phyloP scores from a whole-genome alignment of 345 rosid genomes.

The Camelina sativa region DNA sequence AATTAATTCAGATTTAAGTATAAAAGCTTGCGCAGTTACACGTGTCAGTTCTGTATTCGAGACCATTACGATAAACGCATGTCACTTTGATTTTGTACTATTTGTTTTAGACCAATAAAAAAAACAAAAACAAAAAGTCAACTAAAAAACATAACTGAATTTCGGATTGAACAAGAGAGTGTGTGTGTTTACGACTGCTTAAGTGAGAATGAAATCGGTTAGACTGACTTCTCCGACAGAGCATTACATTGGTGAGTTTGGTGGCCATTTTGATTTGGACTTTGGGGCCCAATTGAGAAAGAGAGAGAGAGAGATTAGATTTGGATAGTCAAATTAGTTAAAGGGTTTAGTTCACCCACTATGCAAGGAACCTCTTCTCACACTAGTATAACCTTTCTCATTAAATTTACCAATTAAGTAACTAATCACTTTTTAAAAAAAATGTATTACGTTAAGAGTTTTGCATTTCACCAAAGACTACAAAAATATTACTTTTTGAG shows the following conservation, averaged over 20 bases:
- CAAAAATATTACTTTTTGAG: background rate
- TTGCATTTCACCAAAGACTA: conserved; percentile 20
- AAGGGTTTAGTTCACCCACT: conserved; percentile 49
- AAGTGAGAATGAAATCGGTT: conserved; percentile 36
- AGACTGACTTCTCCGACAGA: conserved; percentile 38
- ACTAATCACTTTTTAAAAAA: conserved; percentile 19
- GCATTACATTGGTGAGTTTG: conserved; percentile 45
- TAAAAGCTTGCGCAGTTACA: background rate
- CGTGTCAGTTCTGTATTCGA: background rate
- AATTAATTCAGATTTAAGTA: background rate
- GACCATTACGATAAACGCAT: background rate
- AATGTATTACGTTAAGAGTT: conserved; percentile 12
- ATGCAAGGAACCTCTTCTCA: conserved; percentile 26
- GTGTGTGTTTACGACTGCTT: conserved; percentile 28
- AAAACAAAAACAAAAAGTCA: background rate
- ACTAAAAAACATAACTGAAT: background rate
- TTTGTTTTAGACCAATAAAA: background rate
- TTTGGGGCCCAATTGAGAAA: conserved; percentile 30
- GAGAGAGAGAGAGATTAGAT: background rate
- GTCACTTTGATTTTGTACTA: background rate
- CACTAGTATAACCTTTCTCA: conserved; percentile 14
- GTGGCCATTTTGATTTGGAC: conserved; percentile 42
- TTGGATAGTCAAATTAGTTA: conserved; percentile 29
- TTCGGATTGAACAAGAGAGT: conserved; percentile 17
- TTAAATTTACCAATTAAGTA: conserved; percentile 34